Evolutionary conservation across 2,329 filamentous ascomycete species (phyloP), one percentile per base, ranked within the genome.

Genomic region (Microascus cirrosus): DNA sequence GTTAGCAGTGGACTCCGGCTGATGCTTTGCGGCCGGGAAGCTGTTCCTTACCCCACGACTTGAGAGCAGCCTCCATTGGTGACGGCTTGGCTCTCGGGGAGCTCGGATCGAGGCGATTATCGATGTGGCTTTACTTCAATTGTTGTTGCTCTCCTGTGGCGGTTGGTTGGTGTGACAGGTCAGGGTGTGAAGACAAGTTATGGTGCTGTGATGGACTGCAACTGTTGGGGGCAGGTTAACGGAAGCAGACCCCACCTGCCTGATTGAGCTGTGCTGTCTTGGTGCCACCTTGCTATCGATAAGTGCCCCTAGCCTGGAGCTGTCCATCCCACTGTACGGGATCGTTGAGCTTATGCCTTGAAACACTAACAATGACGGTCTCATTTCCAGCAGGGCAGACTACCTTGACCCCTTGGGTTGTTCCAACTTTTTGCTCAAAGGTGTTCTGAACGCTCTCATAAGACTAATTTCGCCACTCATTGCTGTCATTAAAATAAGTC

Each of bases 1-100:
- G 6, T 22, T 18, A 2, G 18, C 18, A 8, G 4, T 20, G 11
- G 18, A 3, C 13, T 42, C 10, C 4, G 36, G 13, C 36, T 24
- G 45, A 24, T 50, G 45, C 45, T 20, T 50, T 24, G 45, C 45
- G 45, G 45, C 45, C 20, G 51, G 20, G 55, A 13, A 45, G 50
- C 35, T 54, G 50, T 13, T 32, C 54, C 60, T 55, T 62, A 68
- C 67, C 67, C 66, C 66, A 68, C 28, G 62, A 62, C 59, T 63
- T 65, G 34, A 63, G 62, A 55, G 65, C 65, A 58, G 63, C 58
- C 48, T 68, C 65, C 66, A 68, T 68, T 20, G n/a, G 20, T 50
- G 45, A 24, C 45, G 45, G 45, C 45, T 22, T 50, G 11, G 45
- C 45, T 50, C 45, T 20, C 45, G 6, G 45, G 22, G 45, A 50